Evolutionary conservation across 352 stramenopile genomes (phyloP).

Genomic region (Globisporangium sylvaticum): DNA sequence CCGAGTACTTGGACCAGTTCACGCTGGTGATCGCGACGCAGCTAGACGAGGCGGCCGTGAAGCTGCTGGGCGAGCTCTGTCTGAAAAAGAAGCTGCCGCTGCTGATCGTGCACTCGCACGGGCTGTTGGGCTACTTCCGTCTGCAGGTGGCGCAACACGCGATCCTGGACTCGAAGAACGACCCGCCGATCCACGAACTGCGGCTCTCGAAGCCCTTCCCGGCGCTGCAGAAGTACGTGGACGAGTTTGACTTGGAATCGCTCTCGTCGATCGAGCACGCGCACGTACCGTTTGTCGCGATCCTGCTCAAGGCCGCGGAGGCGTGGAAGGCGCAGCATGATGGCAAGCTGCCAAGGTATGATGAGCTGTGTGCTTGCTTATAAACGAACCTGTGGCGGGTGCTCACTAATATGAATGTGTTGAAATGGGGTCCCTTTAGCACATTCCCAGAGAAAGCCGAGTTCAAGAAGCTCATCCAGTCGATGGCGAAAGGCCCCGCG

Average conservation of each 20-base stretch:
- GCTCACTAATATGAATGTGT: background rate
- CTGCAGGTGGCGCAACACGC: slow-evolving; percentile 84
- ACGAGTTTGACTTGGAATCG: slow-evolving; percentile 53
- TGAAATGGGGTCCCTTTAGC: background rate
- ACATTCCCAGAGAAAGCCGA: slow-evolving; percentile 89
- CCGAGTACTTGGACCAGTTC: slow-evolving; percentile 58
- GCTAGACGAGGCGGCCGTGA: slow-evolving; percentile 53
- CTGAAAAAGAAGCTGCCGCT: slow-evolving; percentile 68
- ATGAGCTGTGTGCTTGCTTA: background rate
- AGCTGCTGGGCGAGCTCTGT: slow-evolving; percentile 69
- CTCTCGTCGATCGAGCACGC: slow-evolving; percentile 85
- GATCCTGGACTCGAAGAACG: slow-evolving; percentile 89
- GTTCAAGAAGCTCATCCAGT: slow-evolving; percentile 80
- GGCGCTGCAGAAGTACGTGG: slow-evolving; percentile 53
- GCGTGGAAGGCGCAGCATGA: slow-evolving; percentile 51
- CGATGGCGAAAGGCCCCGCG: slow-evolving; percentile 41
- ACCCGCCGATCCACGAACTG: slow-evolving; percentile 86
- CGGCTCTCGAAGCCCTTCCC: slow-evolving; percentile 76
- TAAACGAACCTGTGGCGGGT: background rate
- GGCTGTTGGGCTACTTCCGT: slow-evolving; percentile 90
- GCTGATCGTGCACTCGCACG: slow-evolving; percentile 87
- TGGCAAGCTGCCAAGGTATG: slow-evolving; percentile 40
- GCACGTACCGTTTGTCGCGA: slow-evolving; percentile 93
- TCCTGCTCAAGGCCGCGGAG: slow-evolving; percentile 78
- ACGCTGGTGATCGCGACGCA: slow-evolving; percentile 89